Base-by-base conservation (phyloP, 495 filamentous ascomycete species). In the Penicillium psychrofluorescens region DNA sequence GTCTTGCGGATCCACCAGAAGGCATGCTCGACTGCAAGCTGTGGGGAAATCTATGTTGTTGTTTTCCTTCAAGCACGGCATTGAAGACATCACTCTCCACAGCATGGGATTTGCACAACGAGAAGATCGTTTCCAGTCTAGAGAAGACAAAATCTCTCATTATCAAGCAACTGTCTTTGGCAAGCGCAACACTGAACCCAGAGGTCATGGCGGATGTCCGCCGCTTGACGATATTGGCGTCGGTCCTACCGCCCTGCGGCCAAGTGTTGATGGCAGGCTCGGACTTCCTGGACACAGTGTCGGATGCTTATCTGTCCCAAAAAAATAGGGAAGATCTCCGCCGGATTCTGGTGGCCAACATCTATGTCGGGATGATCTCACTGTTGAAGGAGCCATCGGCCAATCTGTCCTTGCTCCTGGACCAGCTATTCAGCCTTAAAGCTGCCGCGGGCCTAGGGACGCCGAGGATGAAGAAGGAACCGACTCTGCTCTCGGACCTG, bases 391-490 rank as follows among this genome's bases (percentile, higher is more conserved):
- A 76, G 2, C 67, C 78, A 11, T 75, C 72, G 28, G 77, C 81
- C 11, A 90, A 87, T 37, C 63, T 81, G 40, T 85, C 87, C 15
- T 65, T 83, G 9, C 68, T 95, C 0, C 71, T 84, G 8, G 90
- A 95, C 58, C 86, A 90, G 45, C 63, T 95, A 3, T 95, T 90
- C 70, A 79, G 78, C 14, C 70, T 95, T 15, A 90, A 90, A 52
- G 66, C 74, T 6, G 78, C 78, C 15, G 79, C 80, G 11, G 78
- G 84, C 31, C 56, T 67, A 15, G 75, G 79, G 32, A 48, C 61
- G 28, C 41, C 71, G 50, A 58, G 49, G 66, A 47, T 53, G 56
- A 62, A 61, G 56, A 53, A 55, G 36, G 57, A 64, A n/a, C 48
- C 65, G 8, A 70, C 67, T 0, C 53, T 75, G n/a, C 59, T 73